Base-by-base conservation (phyloP, 1,284 basidiomycete genomes). In the Cystobasidium slooffiae region DNA sequence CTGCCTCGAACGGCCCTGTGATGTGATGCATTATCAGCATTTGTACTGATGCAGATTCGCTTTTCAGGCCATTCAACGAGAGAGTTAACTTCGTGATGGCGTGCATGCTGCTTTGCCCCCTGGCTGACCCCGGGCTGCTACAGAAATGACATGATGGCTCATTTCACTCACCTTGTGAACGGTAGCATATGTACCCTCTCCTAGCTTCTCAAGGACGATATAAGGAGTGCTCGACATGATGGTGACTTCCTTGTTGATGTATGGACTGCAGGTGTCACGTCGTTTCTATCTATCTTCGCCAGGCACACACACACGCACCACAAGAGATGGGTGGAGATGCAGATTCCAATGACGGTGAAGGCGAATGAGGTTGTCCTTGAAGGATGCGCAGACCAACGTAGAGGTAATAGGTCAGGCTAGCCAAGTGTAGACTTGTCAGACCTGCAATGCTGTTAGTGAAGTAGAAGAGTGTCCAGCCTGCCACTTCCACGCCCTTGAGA, bases 81-180 rank as follows among this genome's bases (percentile, higher is more conserved):
- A 14, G 56, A 55, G 3, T 20, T 20, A 64, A 49, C n/a, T 52
- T 64, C 37, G 37, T 24, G 22, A 16, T 47, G 41, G 9, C 44
- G 47, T 22, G 22, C 24, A 18, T 31, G 22, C 52, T 7, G 51
- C 16, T 53, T 53, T 12, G 58, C 18, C 49, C 31, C 31, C 31
- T 31, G 31, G 31, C 31, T 31, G 31, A 31, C 31, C 31, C n/a
- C n/a, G n/a, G n/a, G n/a, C n/a, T n/a, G n/a, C n/a, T n/a, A n/a
- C 2, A 31, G 31, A 31, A 31, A 31, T 31, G 31, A 31, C 31
- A 31, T 31, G 31, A 31, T 5, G 31, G 31, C 31, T 31, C 31
- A 31, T 31, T 31, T 31, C 91, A 76, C 91, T 87, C 22, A 92
- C 92, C 91, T 93, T 81, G 78, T 80, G 78, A 2, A 79, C 56